Evolutionary conservation across 2,329 filamentous ascomycete genomes (phyloP).

Genomic region (Neofusicoccum cordaticola): DNA sequence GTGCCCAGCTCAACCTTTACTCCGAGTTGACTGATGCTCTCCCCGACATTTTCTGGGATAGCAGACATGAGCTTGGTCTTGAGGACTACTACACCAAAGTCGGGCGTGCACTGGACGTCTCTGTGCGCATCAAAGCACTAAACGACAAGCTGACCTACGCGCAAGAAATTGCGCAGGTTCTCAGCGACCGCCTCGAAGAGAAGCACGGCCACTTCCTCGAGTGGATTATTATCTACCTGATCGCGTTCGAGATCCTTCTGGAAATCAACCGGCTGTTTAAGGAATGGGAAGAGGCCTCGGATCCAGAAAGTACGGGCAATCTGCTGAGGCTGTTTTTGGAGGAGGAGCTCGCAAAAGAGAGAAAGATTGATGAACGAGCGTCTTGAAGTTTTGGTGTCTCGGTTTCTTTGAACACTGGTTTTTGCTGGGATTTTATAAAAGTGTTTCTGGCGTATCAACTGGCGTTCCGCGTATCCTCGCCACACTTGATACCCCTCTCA

Average conservation of each 20-base stretch:
- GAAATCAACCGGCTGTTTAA: constrained; percentile 73
- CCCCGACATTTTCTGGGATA: constrained; percentile 97
- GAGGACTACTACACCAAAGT: constrained; percentile 96
- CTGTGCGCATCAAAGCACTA: constrained; percentile 81
- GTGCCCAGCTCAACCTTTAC: constrained; percentile 93
- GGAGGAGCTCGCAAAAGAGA: constrained; percentile 6
- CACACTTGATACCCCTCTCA: background rate
- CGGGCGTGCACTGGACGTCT: constrained; percentile 84
- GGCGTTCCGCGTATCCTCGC: background rate
- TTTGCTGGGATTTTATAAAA: background rate
- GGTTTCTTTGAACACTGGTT: too few species aligned
- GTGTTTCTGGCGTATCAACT: background rate
- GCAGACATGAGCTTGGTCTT: constrained; percentile 78
- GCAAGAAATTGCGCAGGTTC: constrained; percentile 85
- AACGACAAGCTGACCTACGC: constrained; percentile 99
- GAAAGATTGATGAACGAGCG: background rate
- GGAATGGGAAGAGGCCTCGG: constrained; percentile 52
- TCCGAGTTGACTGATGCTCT: constrained; percentile 93
- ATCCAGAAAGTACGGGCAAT: constrained; percentile 40
- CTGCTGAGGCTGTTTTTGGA: constrained; percentile 35
- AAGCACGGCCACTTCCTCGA: constrained; percentile 85
- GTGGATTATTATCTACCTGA: constrained; percentile 93
- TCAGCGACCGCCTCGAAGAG: constrained; percentile 85
- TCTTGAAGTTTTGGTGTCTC: background rate
- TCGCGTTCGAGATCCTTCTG: constrained; percentile 87